These are phyloP conservation scores for Tylopilus sp. DNA, from an alignment of 768 basidiomycete species.

Conservation along the genomic window DNA sequence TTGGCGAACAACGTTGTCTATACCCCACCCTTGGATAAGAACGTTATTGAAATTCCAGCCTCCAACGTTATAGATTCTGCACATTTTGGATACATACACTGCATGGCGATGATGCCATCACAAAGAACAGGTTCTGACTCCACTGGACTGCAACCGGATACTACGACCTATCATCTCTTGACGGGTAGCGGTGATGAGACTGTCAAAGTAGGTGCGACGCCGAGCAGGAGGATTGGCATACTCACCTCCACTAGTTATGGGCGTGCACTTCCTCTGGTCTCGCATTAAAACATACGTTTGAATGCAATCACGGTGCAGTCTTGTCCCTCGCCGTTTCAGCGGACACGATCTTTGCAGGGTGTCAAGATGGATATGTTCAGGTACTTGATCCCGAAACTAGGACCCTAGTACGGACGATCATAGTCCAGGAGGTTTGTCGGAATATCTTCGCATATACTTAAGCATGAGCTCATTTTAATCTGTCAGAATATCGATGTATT, in stretches of 20 bases:
- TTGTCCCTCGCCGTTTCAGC: slow-evolving; percentile 72
- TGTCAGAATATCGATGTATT: slow-evolving; percentile 77
- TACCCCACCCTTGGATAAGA: slow-evolving; percentile 31
- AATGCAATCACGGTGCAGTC: slow-evolving; percentile 75
- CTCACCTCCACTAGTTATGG: slow-evolving; percentile 55
- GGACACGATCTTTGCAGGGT: slow-evolving; percentile 86
- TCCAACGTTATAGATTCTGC: slow-evolving; percentile 81
- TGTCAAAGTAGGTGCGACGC: slow-evolving; percentile 58
- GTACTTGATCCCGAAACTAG: slow-evolving; percentile 90
- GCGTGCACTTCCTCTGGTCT: slow-evolving; percentile 46
- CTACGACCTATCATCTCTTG: slow-evolving; percentile 51
- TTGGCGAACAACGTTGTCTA: slow-evolving; percentile 53
- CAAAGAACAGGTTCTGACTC: slow-evolving; percentile 38
- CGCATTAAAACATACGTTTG: slow-evolving; percentile 58
- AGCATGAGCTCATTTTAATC: background rate
- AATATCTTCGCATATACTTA: background rate
- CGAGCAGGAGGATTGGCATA: background rate
- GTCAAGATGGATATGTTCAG: slow-evolving; percentile 91
- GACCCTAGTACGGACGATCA: slow-evolving; percentile 81
- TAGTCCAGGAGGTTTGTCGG: slow-evolving; percentile 68
- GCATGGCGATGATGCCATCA: slow-evolving; percentile 54
- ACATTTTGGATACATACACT: slow-evolving; percentile 94
- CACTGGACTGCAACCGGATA: slow-evolving; percentile 16
- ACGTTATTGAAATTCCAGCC: slow-evolving; percentile 51
- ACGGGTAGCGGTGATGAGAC: slow-evolving; percentile 91